Evolutionary conservation across 805 yeast genomes (phyloP), one percentile per base, ranked within the genome.

Genomic region (Barnettozyma wickerhamii): DNA sequence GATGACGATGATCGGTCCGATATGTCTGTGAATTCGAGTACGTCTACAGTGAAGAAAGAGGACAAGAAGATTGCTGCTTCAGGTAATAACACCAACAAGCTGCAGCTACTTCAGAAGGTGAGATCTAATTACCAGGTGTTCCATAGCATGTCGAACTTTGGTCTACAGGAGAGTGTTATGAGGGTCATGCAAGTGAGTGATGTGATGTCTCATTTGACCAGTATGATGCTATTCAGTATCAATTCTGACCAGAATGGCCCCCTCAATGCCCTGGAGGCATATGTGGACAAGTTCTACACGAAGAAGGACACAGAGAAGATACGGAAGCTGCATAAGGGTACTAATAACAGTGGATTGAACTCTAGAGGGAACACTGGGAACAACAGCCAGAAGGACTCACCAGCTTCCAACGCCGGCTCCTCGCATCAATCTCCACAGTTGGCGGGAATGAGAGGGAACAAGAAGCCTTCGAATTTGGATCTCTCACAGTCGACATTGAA

Each of bases 101-200:
- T 37, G 37, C 59, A 35, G 49, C 51, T 37, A 41, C 53, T 43
- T 40, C 54, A 61, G 17, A 56, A 60, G 33, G 50, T 68, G 36
- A 53, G 69, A 38, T 59, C 70, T 4, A 59, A 64, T 27, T 66
- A 70, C 30, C 62, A 64, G 31, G 79, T 81, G 1, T 69, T 69
- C 46, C 65, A 69, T 33, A 64, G 65, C 30, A 62, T 79, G 41
- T 66, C 79, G 5, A 71, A 72, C 40, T 74, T 74, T 47, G 95
- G 95, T 0, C 60, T 84, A 5, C 79, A 77, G 40, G 79, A 75
- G 38, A 72, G 72, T 30, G 79, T 85, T 6, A 74, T 85, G 77
- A 65, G 91, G 44, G 69, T 81, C 18, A 62, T 87, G 63, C 91
- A 85, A 58, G 76, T 84, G 5, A 74, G 88, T 31, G 93, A 86